These are phyloP conservation scores for Cicer pinnatifidum DNA, from an alignment of 306 rosid species.

Conservation along the genomic window DNA sequence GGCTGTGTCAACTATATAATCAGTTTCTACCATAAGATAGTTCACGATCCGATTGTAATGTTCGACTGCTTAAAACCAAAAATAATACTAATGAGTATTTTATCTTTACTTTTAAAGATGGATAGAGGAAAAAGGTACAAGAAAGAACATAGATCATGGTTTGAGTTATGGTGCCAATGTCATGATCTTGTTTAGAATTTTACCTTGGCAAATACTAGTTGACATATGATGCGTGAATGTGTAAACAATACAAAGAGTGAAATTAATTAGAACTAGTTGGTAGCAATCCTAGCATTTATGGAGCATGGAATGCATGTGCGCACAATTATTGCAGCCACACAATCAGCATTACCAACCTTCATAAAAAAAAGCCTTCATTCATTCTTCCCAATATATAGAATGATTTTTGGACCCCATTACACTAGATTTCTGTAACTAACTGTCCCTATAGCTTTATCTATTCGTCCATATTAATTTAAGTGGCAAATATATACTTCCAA, in stretches of 20 bases:
- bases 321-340: slow-evolving; percentile 50
- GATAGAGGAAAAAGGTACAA: not conserved
- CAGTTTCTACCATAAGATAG: too few relatives aligned
- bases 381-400: slow-evolving; percentile 32
- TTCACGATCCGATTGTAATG: too few relatives aligned
- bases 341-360: slow-evolving; percentile 52
- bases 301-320: slow-evolving; percentile 56
- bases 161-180: slow-evolving; percentile 1
- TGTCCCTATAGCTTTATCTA: not conserved
- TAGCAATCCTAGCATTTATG: slow-evolving; percentile 49
- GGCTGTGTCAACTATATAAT: too few relatives aligned
- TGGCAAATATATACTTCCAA: too few relatives aligned
- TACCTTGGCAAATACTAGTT: slow-evolving; percentile 10
- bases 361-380: slow-evolving; percentile 37
- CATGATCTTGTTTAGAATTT: slow-evolving; percentile 3
- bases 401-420: slow-evolving; percentile 26
- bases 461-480: slow-evolving; percentile 37
- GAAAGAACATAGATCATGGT: slow-evolving; percentile 16
- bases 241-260: slow-evolving; percentile 8
- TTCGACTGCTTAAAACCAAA: too few relatives aligned
- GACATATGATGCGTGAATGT: not conserved
- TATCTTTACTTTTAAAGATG: too few relatives aligned
- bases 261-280: slow-evolving; percentile 50
- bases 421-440: slow-evolving; percentile 37
- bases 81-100: too few relatives aligned